Base-by-base conservation (phyloP, 2,329 filamentous ascomycete genomes). In the Monosporascus ibericus region DNA sequence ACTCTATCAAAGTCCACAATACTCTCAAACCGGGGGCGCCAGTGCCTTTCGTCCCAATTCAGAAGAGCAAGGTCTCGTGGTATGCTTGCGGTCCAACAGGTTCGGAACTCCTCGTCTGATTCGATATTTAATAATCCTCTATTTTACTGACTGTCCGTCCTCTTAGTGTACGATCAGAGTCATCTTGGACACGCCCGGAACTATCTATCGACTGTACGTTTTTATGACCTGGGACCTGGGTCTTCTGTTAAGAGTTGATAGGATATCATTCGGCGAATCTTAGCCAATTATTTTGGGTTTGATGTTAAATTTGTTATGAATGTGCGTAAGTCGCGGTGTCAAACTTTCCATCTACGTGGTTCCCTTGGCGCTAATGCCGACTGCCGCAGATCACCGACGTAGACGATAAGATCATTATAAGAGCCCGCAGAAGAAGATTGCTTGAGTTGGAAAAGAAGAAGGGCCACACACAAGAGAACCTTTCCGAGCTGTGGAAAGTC, bases 271-370 rank as follows among this genome's bases (percentile, higher is more conserved):
- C 82, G 91, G 55, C 84, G 91, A 63, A 89, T 95, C 62, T 72
- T 95, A 70, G 77, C 81, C 64, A 84, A 92, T 68, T 92, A 94
- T 71, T 95, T 95, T 68, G 82, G 84, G 55, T 94, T 88, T 69
- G 75, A 90, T 42, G 82, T 96, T 59, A 83, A 85, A 55, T 95
- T 95, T 72, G 88, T 95, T 59, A 94, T 95, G 86, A 95, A 95
- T 72, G 90, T 46, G 42, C 24, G 42, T 27, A 4, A 27, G 42
- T 30, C 24, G 11, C 22, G 39, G 6, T 20, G 2, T 15, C 7
- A 42, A 18, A 42, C 9, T 4, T 20, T 18, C 22, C 17, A 18
- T 2, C 18, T 20, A 2, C 30, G 30, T 14, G 30, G 30, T 34
- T 24, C 22, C 42, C n/a, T 22, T 22, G 25, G 24, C 14, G n/a